These are phyloP conservation scores for Prunus salicina DNA, from an alignment of 306 rosid species.

Conservation along the genomic window DNA sequence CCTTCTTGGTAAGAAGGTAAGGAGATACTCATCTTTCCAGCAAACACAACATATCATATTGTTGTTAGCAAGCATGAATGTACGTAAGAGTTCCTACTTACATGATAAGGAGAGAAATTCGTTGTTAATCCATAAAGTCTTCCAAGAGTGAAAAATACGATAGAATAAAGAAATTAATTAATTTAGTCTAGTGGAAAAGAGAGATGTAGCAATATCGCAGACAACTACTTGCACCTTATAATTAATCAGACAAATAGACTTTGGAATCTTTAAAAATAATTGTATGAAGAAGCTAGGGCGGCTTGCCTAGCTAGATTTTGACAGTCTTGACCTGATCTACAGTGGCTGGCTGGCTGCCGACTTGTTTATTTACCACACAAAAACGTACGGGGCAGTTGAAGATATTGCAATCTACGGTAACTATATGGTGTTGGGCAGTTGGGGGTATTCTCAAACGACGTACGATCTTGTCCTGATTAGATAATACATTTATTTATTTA, in stretches of 20 bases:
- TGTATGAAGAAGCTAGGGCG: no score
- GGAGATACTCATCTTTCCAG: no score
- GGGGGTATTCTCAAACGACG: background rate
- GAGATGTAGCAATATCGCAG: background rate
- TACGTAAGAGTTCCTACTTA: no score
- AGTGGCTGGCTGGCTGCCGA: background rate
- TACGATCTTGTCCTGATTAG: no score
- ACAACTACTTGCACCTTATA: background rate
- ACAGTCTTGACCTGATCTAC: no score
- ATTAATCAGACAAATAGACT: background rate
- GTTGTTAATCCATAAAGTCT: background rate
- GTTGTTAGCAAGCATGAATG: no score
- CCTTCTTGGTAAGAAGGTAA: no score
- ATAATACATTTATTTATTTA: no score
- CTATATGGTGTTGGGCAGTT: background rate
- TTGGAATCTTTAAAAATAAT: background rate
- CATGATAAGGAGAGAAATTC: no score
- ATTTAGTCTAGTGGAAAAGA: background rate
- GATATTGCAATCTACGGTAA: background rate
- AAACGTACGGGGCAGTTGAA: background rate
- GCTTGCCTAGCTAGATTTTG: background rate
- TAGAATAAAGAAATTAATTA: background rate
- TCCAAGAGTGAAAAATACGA: background rate
- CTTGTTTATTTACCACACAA: background rate
- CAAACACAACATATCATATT: no score